A percentile compares a stretch with the other conserved stretches of the same genome.
Conservation (phyloP, 768 basidiomycete genomes). For the Termitomyces bulborhizus region DNA sequence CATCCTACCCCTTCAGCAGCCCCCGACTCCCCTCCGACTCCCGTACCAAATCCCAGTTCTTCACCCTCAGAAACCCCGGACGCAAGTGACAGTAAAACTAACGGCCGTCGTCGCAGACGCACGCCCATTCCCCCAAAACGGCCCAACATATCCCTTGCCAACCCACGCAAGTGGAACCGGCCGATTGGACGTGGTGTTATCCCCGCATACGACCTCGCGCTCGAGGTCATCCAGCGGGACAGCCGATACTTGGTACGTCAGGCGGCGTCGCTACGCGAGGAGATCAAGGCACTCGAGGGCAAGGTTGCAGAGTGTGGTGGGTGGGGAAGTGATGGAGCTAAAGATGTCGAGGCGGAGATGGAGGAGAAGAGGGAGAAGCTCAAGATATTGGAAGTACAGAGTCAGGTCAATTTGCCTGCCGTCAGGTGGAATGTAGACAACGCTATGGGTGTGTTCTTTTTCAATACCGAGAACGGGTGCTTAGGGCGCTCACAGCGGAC, state of each 20-base stretch:
- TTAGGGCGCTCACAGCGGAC: slow-evolving; percentile 38
- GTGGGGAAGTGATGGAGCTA: slow-evolving; percentile 22
- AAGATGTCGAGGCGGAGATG: slow-evolving; percentile 29
- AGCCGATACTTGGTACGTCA: slow-evolving; percentile 41
- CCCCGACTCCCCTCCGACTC: slow-evolving; percentile 8
- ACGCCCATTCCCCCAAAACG: slow-evolving; percentile 26
- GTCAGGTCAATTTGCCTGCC: slow-evolving; percentile 78
- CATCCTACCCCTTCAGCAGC: not conserved
- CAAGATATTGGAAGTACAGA: slow-evolving; percentile 68
- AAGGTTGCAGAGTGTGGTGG: slow-evolving; percentile 19
- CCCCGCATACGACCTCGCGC: slow-evolving; percentile 81
- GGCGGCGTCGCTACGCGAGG: slow-evolving; percentile 29
- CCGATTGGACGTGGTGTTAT: slow-evolving; percentile 58
- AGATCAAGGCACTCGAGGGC: slow-evolving; percentile 19
- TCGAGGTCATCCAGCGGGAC: slow-evolving; percentile 64
- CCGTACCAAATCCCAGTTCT: slow-evolving; percentile 1
- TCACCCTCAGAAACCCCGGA: not conserved
- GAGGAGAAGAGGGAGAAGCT: slow-evolving; percentile 42
- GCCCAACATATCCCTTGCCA: slow-evolving; percentile 43
- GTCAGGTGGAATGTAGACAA: slow-evolving; percentile 74
- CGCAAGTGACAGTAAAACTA: slow-evolving; percentile 13
- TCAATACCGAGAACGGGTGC: not conserved
- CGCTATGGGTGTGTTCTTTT: slow-evolving; percentile 60
- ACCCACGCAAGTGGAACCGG: slow-evolving; percentile 57
- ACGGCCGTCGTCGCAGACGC: slow-evolving; percentile 26